Percentiles rank a stretch among this genome's conserved stretches.
phyloP scores from a whole-genome alignment of 1,139 yeast species.

The Torulaspora globosa region DNA sequence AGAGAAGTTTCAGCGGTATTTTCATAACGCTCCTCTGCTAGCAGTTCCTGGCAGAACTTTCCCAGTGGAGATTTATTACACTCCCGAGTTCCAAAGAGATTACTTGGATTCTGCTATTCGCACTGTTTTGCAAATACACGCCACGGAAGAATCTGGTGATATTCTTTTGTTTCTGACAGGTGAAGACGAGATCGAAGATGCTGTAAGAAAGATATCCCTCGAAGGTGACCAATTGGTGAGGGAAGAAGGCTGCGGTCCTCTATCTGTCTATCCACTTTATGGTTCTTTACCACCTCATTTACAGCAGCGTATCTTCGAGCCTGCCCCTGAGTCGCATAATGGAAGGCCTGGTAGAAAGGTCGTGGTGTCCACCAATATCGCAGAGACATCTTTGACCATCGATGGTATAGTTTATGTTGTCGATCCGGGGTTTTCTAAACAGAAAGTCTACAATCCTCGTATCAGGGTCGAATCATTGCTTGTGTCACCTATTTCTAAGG shows the following conservation, averaged over 20 bases:
- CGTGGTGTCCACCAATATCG: slow-evolving; percentile 91
- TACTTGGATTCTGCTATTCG: slow-evolving; percentile 91
- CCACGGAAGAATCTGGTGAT: slow-evolving; percentile 94
- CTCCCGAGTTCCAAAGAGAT: slow-evolving; percentile 94
- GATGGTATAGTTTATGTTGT: slow-evolving; percentile 97
- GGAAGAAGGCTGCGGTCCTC: slow-evolving; percentile 86
- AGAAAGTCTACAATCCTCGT: slow-evolving; percentile 94
- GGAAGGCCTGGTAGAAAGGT: slow-evolving; percentile 93
- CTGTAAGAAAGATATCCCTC: slow-evolving; percentile 78
- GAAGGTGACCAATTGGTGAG: slow-evolving; percentile 86
- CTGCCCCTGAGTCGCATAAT: slow-evolving; percentile 61
- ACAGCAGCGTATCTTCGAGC: slow-evolving; percentile 88
- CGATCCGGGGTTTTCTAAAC: slow-evolving; percentile 96
- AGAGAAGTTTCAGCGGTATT: slow-evolving; percentile 86
- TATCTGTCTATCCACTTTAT: slow-evolving; percentile 85
- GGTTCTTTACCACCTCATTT: slow-evolving; percentile 95
- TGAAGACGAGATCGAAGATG: slow-evolving; percentile 98
- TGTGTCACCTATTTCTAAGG: slow-evolving; percentile 95
- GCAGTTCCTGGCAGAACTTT: slow-evolving; percentile 98
- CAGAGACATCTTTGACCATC: slow-evolving; percentile 95
- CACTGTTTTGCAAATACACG: slow-evolving; percentile 93
- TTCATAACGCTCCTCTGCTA: slow-evolving; percentile 84
- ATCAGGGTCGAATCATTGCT: slow-evolving; percentile 90
- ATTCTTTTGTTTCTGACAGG: slow-evolving; percentile 86
- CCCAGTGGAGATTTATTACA: slow-evolving; percentile 94